These are phyloP conservation scores for Suhomyces canberraensis DNA, from an alignment of 805 yeast species.

Conservation along the genomic window DNA sequence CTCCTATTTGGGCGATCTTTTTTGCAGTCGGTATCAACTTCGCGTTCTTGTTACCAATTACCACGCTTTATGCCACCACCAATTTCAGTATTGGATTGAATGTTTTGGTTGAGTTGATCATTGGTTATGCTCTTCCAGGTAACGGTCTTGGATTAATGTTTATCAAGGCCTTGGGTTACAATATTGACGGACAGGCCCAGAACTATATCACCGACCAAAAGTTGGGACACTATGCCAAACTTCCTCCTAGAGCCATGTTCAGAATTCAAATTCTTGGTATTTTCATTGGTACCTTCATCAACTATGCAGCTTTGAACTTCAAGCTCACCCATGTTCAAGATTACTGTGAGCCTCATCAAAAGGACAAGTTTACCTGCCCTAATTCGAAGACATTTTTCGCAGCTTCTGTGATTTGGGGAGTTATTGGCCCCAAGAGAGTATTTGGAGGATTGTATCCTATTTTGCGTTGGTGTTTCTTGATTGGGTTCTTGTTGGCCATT, in stretches of 20 bases:
- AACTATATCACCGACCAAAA: slow-evolving; percentile 38
- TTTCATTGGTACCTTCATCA: slow-evolving; percentile 17
- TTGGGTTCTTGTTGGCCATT: slow-evolving; percentile 29
- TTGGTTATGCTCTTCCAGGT: slow-evolving; percentile 56
- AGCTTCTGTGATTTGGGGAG: slow-evolving; percentile 52
- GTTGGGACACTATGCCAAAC: slow-evolving; percentile 24
- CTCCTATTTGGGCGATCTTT: slow-evolving; percentile 62
- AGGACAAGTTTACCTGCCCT: slow-evolving; percentile 29
- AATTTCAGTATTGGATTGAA: slow-evolving; percentile 48
- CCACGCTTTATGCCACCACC: slow-evolving; percentile 47
- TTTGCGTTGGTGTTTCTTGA: slow-evolving; percentile 31
- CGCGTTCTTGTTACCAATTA: slow-evolving; percentile 50
- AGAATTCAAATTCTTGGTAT: slow-evolving; percentile 22
- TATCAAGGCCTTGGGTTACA: slow-evolving; percentile 41
- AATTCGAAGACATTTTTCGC: slow-evolving; percentile 30
- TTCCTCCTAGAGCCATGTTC: slow-evolving; percentile 24
- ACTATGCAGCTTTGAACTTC: slow-evolving; percentile 19
- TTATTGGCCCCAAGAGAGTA: slow-evolving; percentile 47
- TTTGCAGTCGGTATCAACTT: slow-evolving; percentile 49
- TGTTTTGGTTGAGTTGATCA: slow-evolving; percentile 53
- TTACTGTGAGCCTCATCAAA: slow-evolving; percentile 17
- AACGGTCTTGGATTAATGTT: slow-evolving; percentile 53
- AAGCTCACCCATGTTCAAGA: slow-evolving; percentile 14
- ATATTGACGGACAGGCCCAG: slow-evolving; percentile 30
- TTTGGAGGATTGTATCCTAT: slow-evolving; percentile 31